A percentile compares a stretch with the other conserved stretches of the same genome.
These are phyloP conservation scores for Colletotrichum viniferum DNA, from an alignment of 2,329 filamentous ascomycete genomes.

Conservation along the genomic window DNA sequence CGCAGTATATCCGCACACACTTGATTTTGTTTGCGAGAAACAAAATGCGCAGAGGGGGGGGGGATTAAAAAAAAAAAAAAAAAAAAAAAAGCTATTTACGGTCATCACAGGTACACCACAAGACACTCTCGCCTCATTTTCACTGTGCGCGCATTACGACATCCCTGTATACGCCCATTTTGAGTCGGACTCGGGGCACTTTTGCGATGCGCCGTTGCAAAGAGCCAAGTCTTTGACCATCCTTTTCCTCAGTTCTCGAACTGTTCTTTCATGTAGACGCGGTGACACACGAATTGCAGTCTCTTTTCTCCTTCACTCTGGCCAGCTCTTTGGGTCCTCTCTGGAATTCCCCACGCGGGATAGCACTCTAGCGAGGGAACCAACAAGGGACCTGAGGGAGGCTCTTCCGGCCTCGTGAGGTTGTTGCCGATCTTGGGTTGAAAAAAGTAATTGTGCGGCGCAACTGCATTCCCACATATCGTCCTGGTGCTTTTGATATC, in stretches of 20 bases:
- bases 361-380: slow-evolving; percentile 13
- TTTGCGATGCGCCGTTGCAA: slow-evolving; percentile 1
- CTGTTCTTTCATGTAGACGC: background rate
- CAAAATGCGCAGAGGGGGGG: background rate
- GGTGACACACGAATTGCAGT: background rate
- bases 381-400: background rate
- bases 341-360: background rate
- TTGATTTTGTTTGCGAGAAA: slow-evolving; percentile 1
- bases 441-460: background rate
- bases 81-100: background rate
- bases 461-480: background rate
- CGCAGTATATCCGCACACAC: slow-evolving; percentile 5
- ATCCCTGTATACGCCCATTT: background rate
- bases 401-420: background rate
- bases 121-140: background rate
- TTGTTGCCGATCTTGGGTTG: background rate
- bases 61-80: background rate
- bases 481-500: background rate
- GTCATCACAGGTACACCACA: background rate
- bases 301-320: slow-evolving; percentile 2
- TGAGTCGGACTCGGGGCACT: background rate
- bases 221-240: slow-evolving; percentile 36
- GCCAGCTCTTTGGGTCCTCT: background rate
- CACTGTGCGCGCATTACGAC: background rate
- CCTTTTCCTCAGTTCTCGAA: background rate